Conservation (phyloP, 257 asterid genomes). For the Nicotiana knightiana region DNA sequence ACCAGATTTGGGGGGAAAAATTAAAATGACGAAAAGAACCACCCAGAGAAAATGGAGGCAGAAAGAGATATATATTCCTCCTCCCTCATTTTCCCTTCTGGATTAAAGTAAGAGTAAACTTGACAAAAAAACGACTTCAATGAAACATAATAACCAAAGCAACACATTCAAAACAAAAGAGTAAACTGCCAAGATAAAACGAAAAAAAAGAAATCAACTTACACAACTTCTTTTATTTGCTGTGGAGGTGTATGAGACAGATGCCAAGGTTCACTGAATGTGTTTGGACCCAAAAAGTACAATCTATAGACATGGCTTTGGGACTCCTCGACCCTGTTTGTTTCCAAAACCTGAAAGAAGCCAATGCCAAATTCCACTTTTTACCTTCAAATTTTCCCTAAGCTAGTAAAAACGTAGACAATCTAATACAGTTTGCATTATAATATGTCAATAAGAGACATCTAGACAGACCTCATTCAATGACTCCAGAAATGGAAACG, state of each 20-base stretch:
- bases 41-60: background rate
- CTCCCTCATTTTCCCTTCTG: slow-evolving; percentile 1
- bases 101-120: slow-evolving; percentile 6
- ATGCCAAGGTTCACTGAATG: slow-evolving; percentile 97
- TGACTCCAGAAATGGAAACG: slow-evolving; percentile 96
- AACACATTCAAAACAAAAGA: background rate
- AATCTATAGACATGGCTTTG: slow-evolving; percentile 97
- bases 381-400: background rate
- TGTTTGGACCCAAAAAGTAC: slow-evolving; percentile 88
- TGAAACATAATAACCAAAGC: background rate
- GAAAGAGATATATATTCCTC: background rate
- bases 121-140: background rate
- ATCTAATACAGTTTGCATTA: background rate
- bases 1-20: background rate
- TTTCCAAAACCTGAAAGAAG: slow-evolving; percentile 82
- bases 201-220: slow-evolving; percentile 27
- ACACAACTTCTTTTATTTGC: slow-evolving; percentile 90
- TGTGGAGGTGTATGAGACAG: slow-evolving; percentile 97
- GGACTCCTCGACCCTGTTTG: slow-evolving; percentile 96
- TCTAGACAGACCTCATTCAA: slow-evolving; percentile 68
- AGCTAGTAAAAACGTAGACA: background rate
- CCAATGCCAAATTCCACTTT: slow-evolving; percentile 16
- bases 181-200: background rate
- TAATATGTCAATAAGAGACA: slow-evolving; percentile 4
- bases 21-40: background rate